These are phyloP conservation scores for Hymenoscyphus fraxineus DNA, from an alignment of 2,329 filamentous ascomycete species.

Conservation along the genomic window DNA sequence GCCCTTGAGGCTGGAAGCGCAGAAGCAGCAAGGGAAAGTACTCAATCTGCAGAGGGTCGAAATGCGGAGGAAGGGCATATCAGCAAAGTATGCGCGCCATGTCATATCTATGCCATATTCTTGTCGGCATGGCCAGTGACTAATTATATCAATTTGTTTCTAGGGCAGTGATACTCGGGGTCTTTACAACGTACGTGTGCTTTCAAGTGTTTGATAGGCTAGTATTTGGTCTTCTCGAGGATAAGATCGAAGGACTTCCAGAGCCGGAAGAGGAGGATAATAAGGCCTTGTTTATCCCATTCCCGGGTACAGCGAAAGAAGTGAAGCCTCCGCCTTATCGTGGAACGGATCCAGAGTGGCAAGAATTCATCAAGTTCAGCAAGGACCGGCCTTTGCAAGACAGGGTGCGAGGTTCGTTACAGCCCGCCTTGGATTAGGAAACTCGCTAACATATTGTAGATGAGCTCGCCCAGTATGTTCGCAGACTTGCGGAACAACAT, in stretches of 20 bases:
- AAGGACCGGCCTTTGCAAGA: slow-evolving; percentile 47
- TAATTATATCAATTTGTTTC: background rate
- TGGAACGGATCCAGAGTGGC: slow-evolving; percentile 60
- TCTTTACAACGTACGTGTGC: slow-evolving; percentile 37
- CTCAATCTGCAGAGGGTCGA: slow-evolving; percentile 27
- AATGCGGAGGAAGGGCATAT: slow-evolving; percentile 14
- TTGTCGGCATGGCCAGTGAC: background rate
- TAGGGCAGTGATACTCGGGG: slow-evolving; percentile 30
- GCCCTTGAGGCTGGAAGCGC: slow-evolving; percentile 25
- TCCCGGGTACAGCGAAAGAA: slow-evolving; percentile 54
- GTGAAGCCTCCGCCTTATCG: slow-evolving; percentile 50
- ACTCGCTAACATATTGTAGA: slow-evolving; percentile 36
- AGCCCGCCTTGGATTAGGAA: background rate
- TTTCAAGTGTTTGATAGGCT: slow-evolving; percentile 44
- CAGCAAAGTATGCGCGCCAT: slow-evolving; percentile 18
- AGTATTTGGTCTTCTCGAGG: slow-evolving; percentile 42
- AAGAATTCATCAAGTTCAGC: slow-evolving; percentile 55
- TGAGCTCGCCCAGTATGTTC: slow-evolving; percentile 44
- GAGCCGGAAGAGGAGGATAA: slow-evolving; percentile 43
- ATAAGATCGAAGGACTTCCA: slow-evolving; percentile 41
- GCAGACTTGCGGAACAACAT: slow-evolving; percentile 41
- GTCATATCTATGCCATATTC: background rate
- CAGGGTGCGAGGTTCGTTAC: slow-evolving; percentile 20
- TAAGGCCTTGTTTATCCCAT: slow-evolving; percentile 54
- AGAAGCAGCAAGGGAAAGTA: slow-evolving; percentile 20